Evolutionary conservation across 2,329 filamentous ascomycete species (phyloP).

Genomic region (Botryotinia globosa): DNA sequence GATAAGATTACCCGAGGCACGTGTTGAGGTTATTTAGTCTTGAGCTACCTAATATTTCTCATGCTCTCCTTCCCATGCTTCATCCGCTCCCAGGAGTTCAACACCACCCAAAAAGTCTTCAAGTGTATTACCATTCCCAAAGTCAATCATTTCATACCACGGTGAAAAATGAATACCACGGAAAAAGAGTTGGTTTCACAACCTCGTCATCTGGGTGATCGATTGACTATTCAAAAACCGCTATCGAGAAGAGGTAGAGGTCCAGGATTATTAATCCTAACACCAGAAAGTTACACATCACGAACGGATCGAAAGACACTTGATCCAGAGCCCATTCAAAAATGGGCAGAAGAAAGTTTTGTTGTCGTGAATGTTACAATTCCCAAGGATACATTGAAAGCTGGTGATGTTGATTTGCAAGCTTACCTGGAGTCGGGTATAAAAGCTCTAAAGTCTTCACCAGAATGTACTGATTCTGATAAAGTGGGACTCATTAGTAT

Average conservation of each 20-base stretch:
- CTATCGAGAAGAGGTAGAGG: conserved; percentile 37
- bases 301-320: conserved; percentile 26
- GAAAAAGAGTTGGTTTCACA: background rate
- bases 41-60: background rate
- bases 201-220: background rate
- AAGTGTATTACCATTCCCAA: background rate
- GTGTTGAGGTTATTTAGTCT: too few species aligned
- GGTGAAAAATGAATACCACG: background rate
- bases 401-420: background rate
- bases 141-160: background rate
- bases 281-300: conserved; percentile 23
- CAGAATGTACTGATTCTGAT: conserved; percentile 14
- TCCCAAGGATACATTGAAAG: background rate
- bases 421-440: conserved; percentile 9
- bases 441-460: conserved; percentile 16
- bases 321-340: conserved; percentile 36
- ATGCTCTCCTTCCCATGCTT: background rate
- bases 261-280: conserved; percentile 39
- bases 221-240: conserved; percentile 20
- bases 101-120: background rate
- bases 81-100: background rate
- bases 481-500: conserved; percentile 13
- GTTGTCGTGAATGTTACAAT: conserved; percentile 24
- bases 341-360: conserved; percentile 43
- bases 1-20: background rate